Evolutionary conservation across 352 stramenopile species (phyloP).

Genomic region (Globisporangium splendens): DNA sequence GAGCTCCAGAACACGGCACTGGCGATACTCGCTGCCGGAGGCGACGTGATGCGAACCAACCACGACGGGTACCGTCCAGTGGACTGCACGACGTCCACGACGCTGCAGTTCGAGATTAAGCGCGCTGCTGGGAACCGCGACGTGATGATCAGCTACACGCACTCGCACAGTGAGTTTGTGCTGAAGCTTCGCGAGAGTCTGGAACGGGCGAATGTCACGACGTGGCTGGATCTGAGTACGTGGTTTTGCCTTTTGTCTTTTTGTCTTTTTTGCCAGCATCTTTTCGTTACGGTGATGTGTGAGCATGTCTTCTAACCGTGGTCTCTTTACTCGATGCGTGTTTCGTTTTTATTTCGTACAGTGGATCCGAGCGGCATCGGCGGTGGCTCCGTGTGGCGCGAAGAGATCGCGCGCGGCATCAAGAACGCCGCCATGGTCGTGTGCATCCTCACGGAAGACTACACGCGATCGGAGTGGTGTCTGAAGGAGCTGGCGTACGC

Average conservation of each 20-base stretch:
- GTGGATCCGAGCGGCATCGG: constrained; percentile 76
- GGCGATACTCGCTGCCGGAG: constrained; percentile 51
- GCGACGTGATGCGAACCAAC: constrained; percentile 63
- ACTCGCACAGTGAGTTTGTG: constrained; percentile 75
- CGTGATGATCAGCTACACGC: constrained; percentile 88
- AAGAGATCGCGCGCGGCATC: constrained; percentile 79
- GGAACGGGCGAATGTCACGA: constrained; percentile 70
- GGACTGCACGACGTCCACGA: constrained; percentile 79
- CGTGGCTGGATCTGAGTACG: constrained; percentile 70
- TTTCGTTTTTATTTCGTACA: no score
- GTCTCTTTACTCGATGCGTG: no score
- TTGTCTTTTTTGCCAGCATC: no score
- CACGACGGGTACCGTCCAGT: constrained; percentile 61
- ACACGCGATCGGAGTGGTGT: constrained; percentile 55
- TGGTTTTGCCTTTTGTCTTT: no score
- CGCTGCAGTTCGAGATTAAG: constrained; percentile 83
- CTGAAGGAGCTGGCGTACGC: constrained; percentile 72
- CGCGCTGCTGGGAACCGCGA: constrained; percentile 70
- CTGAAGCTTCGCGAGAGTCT: constrained; percentile 64
- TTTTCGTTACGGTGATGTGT: no score
- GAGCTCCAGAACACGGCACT: constrained; percentile 61
- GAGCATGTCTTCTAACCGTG: no score
- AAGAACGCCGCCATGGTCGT: constrained; percentile 69
- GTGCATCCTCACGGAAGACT: constrained; percentile 74
- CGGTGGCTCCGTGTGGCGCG: constrained; percentile 74